Percentiles rank a stretch among this genome's conserved stretches.
phyloP scores from a whole-genome alignment of 176 grass and related monocot species.

The Urochloa ruziziensis region DNA sequence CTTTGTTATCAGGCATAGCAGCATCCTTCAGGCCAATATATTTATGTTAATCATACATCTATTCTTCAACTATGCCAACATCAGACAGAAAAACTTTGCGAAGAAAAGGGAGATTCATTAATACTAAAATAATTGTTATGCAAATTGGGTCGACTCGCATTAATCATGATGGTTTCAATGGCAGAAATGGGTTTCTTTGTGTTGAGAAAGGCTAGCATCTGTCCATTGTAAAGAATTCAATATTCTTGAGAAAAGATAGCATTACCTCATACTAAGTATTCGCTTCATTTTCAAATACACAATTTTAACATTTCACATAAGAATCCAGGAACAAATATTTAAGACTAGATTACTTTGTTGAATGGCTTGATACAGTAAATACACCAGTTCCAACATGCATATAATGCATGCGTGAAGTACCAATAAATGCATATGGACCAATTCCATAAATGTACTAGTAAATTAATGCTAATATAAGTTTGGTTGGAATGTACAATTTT shows the following conservation, averaged over 20 bases:
- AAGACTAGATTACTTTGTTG: neutral
- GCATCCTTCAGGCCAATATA: neutral
- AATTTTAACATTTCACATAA: neutral
- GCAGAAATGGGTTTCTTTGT: constrained; percentile 9
- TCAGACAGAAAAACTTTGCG: neutral
- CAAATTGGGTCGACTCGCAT: neutral
- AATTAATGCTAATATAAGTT: neutral
- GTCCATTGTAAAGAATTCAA: neutral
- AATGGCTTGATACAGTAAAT: constrained; percentile 7
- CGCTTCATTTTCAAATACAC: neutral
- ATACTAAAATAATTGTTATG: constrained; percentile 3
- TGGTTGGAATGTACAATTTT: neutral
- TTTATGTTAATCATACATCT: neutral
- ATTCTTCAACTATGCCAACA: neutral
- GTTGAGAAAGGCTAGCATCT: constrained; percentile 15
- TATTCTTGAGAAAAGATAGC: neutral
- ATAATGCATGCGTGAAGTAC: neutral
- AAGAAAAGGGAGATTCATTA: constrained; percentile 12
- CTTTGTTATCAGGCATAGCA: constrained; percentile 22
- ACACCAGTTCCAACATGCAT: neutral
- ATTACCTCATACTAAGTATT: neutral
- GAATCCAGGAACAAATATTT: neutral
- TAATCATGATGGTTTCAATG: constrained; percentile 5
- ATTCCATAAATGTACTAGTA: neutral
- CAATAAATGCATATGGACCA: neutral